Base-by-base conservation (phyloP, 805 yeast species). In the Starmerella stigmatis region DNA sequence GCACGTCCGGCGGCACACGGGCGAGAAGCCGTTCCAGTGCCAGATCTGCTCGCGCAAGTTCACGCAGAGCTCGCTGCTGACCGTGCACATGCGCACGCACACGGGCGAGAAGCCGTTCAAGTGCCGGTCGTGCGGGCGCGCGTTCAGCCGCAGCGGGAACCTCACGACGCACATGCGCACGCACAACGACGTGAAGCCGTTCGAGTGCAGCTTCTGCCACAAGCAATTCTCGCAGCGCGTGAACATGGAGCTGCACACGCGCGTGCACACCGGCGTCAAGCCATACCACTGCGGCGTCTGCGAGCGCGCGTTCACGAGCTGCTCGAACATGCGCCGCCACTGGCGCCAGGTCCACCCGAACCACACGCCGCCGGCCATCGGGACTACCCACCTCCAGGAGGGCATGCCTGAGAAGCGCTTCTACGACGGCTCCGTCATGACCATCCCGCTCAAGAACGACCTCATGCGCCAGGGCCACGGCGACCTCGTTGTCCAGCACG, bases 251-350 rank as follows among this genome's bases (percentile, higher is more conserved):
- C 86, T 94, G 0, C 96, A 86, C 64, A 63, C 74, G 66, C 70
- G 96, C 44, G 78, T 75, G 2, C 97, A 89, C 61, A 79, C 94
- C 1, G 97, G 97, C 2, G 96, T 88, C 55, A 84, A 79, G 59
- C 97, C 97, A 1, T 88, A 73, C 60, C 62, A 63, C 41, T 89
- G 98, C 61, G 68, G 73, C 21, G 63, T 69, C 2, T 89, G 98
- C 62, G 35, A 48, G 19, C 55, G 55, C 20, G 46, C 51, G 20
- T 52, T 52, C 42, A 52, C 55, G 7, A 41, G 48, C 40, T 52
- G 55, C 41, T 52, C 56, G 16, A 52, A 52, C 36, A 52, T 52
- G 56, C 55, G 56, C 12, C 45, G 56, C 12, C 56, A 52, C 30
- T 52, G 56, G 55, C 46, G 55, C n/a, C 55, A 51, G 23, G 22